These are phyloP conservation scores for Globomyces sp. DNA, from an alignment of 371 early-diverging fungal genomes.

Conservation along the genomic window DNA sequence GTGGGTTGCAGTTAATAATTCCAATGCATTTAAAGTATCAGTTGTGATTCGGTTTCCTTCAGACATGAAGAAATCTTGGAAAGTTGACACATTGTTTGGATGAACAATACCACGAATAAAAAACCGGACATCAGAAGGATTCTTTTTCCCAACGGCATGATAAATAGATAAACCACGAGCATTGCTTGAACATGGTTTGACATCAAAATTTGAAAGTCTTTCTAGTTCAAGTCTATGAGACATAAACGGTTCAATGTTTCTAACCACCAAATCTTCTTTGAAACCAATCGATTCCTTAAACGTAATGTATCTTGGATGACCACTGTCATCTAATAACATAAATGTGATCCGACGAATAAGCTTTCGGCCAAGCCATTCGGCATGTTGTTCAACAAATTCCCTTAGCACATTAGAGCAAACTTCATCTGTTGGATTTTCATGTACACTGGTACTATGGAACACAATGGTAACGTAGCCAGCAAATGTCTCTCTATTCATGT, in stretches of 20 bases:
- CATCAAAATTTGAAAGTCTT: constrained; percentile 90
- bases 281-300: constrained; percentile 88
- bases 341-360: constrained; percentile 90
- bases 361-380: constrained; percentile 63
- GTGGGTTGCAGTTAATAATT: constrained; percentile 81
- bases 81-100: constrained; percentile 64
- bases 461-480: constrained; percentile 6
- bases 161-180: constrained; percentile 95
- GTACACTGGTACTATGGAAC: background rate
- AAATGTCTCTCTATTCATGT: background rate
- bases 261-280: constrained; percentile 88
- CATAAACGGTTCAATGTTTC: constrained; percentile 97
- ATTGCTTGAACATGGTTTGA: constrained; percentile 90
- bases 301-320: constrained; percentile 91
- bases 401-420: constrained; percentile 54
- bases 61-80: constrained; percentile 89
- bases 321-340: constrained; percentile 76
- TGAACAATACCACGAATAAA: constrained; percentile 96
- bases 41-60: constrained; percentile 89
- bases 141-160: constrained; percentile 92
- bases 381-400: constrained; percentile 33
- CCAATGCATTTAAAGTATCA: constrained; percentile 92
- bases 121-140: constrained; percentile 91
- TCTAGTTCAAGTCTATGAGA: constrained; percentile 95
- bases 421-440: constrained; percentile 57